Base-by-base conservation (phyloP, 2,329 filamentous ascomycete species). In the Colletotrichum shisoi region DNA sequence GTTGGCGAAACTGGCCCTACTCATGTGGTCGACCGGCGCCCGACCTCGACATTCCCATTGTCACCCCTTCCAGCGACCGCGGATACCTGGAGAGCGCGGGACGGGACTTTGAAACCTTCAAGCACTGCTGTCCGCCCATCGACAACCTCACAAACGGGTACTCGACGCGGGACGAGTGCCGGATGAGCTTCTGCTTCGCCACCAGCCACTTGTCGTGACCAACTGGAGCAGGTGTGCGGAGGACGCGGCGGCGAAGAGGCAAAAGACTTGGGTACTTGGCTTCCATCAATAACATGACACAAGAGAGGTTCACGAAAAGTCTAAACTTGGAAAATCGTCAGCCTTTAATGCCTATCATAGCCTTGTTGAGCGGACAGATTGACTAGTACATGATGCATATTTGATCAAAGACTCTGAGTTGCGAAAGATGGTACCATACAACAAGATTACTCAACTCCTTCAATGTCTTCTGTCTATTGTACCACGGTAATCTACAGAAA, bases 11-110 rank as follows among this genome's bases (percentile, higher is more conserved):
- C 13, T 31, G 15, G n/a, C 17, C 57, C 3, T 11, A 42, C 6
- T 27, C 57, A 3, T 60, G 57, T n/a, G 6, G 17, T n/a, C 13
- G 57, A 13, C 57, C 57, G 5, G 57, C 46, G 7, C 57, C 57
- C 1, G 57, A 61, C 4, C 57, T 60, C 3, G 57, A 13, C 0
- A 15, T 61, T 2, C 57, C 57, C 2, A 52, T 52, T 2, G 46
- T 52, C 24, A 31, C 21, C 0, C 39, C 13, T 42, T 2, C 4
- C 13, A 42, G n/a, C 39, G n/a, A 17, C 13, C 3, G 19, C 1
- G 48, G 46, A 12, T 53, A 51, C 2, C 13, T 53, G 9, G 46
- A 37, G 3, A 45, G 19, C 4, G 19, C 46, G 1, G 57, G 57
- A 1, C 1, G 0, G 15, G 57, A 61, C 19, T 61, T 51, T 2